Conservation (phyloP, 345 rosid species). For the Lumnitzera littorea region DNA sequence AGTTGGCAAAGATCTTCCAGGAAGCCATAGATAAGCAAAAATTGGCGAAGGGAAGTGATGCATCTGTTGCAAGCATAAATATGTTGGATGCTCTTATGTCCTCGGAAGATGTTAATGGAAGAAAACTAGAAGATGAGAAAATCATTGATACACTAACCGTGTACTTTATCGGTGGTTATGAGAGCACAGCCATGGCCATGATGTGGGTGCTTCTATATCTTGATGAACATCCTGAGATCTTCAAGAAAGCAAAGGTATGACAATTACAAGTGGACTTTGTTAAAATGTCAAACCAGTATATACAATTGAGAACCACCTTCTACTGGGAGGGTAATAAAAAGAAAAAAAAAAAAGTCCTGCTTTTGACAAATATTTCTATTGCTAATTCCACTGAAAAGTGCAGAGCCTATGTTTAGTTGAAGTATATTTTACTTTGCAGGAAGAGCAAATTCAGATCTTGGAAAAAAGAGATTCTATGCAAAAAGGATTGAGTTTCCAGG, state of each 20-base stretch:
- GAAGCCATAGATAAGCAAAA: conserved; percentile 16
- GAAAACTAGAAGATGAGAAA: conserved; percentile 22
- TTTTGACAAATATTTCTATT: too few relatives aligned
- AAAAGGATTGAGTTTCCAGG: conserved; percentile 24
- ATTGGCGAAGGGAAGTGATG: conserved; percentile 7
- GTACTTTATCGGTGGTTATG: conserved; percentile 34
- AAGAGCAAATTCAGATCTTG: conserved; percentile 31
- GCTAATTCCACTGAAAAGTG: not conserved
- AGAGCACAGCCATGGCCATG: conserved; percentile 19
- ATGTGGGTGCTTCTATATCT: conserved; percentile 31
- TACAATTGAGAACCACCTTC: not conserved
- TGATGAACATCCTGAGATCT: conserved; percentile 40
- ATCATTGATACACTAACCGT: conserved; percentile 22
- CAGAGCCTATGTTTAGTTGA: not conserved
- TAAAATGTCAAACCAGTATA: not conserved
- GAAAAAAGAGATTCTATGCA: conserved; percentile 21
- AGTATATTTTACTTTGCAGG: conserved; percentile 11
- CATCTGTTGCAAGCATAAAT: conserved; percentile 11
- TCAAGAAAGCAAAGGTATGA: conserved; percentile 41
- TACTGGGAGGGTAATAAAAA: too few relatives aligned
- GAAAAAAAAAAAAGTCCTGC: too few relatives aligned
- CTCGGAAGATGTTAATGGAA: conserved; percentile 27
- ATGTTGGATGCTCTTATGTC: conserved; percentile 28
- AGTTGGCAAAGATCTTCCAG: conserved; percentile 33
- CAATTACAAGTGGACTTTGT: not conserved